These are phyloP conservation scores for Candolleomyces aberdarensis DNA, from an alignment of 768 basidiomycete genomes.

Conservation along the genomic window DNA sequence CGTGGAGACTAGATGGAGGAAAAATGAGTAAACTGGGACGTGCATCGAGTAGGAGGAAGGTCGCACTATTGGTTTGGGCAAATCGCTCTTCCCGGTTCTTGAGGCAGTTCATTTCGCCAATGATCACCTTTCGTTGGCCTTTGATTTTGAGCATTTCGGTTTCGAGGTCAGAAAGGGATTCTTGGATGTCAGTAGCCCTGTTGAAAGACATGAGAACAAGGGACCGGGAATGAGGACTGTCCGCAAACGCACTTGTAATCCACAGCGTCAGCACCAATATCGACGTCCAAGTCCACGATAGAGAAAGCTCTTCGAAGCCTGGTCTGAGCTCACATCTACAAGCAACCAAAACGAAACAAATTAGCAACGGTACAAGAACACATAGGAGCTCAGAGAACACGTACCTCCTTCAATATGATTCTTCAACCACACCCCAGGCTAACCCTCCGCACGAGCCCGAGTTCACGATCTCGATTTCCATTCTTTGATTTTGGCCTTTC, in stretches of 20 bases:
- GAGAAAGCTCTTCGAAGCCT: slow-evolving; percentile 48
- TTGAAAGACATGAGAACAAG: background rate
- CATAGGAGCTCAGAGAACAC: slow-evolving; percentile 23
- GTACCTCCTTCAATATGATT: slow-evolving; percentile 74
- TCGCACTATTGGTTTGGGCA: slow-evolving; percentile 83
- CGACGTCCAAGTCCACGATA: slow-evolving; percentile 93
- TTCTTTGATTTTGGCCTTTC: slow-evolving; percentile 68
- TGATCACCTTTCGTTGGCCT: slow-evolving; percentile 90
- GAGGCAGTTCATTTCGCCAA: slow-evolving; percentile 90
- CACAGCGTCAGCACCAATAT: slow-evolving; percentile 97
- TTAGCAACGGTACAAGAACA: background rate
- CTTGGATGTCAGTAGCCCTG: slow-evolving; percentile 98
- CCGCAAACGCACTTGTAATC: slow-evolving; percentile 85
- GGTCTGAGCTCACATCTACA: slow-evolving; percentile 44
- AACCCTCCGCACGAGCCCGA: slow-evolving; percentile 85
- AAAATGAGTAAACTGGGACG: slow-evolving; percentile 1
- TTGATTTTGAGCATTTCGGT: slow-evolving; percentile 99
- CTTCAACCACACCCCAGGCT: slow-evolving; percentile 93
- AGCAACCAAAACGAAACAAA: background rate
- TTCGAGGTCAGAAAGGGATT: slow-evolving; percentile 91
- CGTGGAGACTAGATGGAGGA: slow-evolving; percentile 68
- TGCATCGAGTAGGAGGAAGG: background rate
- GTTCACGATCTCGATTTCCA: slow-evolving; percentile 94
- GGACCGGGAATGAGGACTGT: background rate
- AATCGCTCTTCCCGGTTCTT: slow-evolving; percentile 88